phyloP scores from a whole-genome alignment of 1,284 basidiomycete genomes.

The Apiotrichum gracile region DNA sequence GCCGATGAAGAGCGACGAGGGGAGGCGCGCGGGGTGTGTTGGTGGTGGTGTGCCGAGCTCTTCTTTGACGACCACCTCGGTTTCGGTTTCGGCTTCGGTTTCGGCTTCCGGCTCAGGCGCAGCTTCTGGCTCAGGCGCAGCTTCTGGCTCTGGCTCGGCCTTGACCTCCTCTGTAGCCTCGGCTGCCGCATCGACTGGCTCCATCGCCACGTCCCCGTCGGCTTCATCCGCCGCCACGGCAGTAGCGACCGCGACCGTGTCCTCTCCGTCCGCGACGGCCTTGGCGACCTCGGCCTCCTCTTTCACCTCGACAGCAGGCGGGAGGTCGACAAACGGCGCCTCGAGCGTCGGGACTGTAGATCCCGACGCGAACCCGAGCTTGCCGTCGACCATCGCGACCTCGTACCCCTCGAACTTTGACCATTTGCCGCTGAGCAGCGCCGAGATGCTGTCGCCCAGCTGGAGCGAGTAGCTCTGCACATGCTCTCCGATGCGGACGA shows the following conservation, averaged over 20 bases:
- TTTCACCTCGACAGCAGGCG: slow-evolving; percentile 40
- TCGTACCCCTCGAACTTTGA: slow-evolving; percentile 98
- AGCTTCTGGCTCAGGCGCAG: neutral
- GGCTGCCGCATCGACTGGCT: neutral
- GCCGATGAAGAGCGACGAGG: slow-evolving; percentile 88
- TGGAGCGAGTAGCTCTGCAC: slow-evolving; percentile 91
- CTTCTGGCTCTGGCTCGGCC: neutral
- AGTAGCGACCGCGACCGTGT: neutral
- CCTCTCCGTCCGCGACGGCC: neutral
- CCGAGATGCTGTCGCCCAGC: slow-evolving; percentile 79
- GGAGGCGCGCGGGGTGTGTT: slow-evolving; percentile 56
- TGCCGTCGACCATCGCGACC: slow-evolving; percentile 81
- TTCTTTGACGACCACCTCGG: too few relatives aligned
- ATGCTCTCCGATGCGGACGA: slow-evolving; percentile 86
- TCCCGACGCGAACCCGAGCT: slow-evolving; percentile 71
- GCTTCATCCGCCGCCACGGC: neutral
- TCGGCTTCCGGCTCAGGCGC: slow-evolving; percentile 9
- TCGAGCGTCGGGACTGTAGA: slow-evolving; percentile 57
- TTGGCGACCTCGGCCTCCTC: neutral
- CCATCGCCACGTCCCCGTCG: neutral
- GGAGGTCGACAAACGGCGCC: slow-evolving; percentile 55
- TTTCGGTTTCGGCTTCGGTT: slow-evolving; percentile 45
- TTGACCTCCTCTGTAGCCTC: neutral
- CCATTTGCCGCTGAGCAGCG: slow-evolving; percentile 63
- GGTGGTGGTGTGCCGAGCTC: too few relatives aligned